A percentile compares a stretch with the other conserved stretches of the same genome.
phyloP scores from a whole-genome alignment of 768 basidiomycete genomes.

The Suillus alpinus region DNA sequence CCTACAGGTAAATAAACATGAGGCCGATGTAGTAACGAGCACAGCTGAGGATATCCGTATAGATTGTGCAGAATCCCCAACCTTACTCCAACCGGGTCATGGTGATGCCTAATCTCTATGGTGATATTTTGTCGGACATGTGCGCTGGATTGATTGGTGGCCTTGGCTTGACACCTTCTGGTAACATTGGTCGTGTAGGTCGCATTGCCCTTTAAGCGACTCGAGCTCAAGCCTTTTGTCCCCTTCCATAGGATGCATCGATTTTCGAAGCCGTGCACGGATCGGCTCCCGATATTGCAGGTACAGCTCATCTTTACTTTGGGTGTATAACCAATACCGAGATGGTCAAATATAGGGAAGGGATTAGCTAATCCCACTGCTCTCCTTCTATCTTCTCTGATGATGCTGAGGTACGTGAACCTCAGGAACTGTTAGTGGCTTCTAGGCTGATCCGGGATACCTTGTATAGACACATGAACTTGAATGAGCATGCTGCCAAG shows the following conservation, averaged over 20 bases:
- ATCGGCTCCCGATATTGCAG: slow-evolving; percentile 98
- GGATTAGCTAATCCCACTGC: slow-evolving; percentile 99
- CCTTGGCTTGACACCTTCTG: slow-evolving; percentile 94
- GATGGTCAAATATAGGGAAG: slow-evolving; percentile 51
- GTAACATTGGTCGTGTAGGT: slow-evolving; percentile 91
- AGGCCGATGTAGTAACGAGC: neutral
- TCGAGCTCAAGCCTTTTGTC: slow-evolving; percentile 14
- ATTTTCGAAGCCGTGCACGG: slow-evolving; percentile 99
- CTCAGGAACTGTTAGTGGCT: neutral
- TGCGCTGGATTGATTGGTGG: slow-evolving; percentile 98
- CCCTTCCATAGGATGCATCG: slow-evolving; percentile 74
- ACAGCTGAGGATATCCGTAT: slow-evolving; percentile 2
- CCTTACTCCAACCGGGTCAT: slow-evolving; percentile 97
- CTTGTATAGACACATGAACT: slow-evolving; percentile 80
- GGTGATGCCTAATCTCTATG: slow-evolving; percentile 99
- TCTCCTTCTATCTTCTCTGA: slow-evolving; percentile 87
- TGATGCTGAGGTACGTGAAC: slow-evolving; percentile 87
- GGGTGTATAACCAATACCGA: slow-evolving; percentile 2
- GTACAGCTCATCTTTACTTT: slow-evolving; percentile 36
- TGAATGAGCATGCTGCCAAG: slow-evolving; percentile 76
- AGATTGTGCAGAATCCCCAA: slow-evolving; percentile 90
- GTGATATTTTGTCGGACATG: slow-evolving; percentile 96
- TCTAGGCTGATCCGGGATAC: slow-evolving; percentile 23
- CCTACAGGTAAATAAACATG: slow-evolving; percentile 57
- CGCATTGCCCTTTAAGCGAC: slow-evolving; percentile 5